These are phyloP conservation scores for Dactylorhiza incarnata DNA, from an alignment of 106 monocot genomes.

Conservation along the genomic window DNA sequence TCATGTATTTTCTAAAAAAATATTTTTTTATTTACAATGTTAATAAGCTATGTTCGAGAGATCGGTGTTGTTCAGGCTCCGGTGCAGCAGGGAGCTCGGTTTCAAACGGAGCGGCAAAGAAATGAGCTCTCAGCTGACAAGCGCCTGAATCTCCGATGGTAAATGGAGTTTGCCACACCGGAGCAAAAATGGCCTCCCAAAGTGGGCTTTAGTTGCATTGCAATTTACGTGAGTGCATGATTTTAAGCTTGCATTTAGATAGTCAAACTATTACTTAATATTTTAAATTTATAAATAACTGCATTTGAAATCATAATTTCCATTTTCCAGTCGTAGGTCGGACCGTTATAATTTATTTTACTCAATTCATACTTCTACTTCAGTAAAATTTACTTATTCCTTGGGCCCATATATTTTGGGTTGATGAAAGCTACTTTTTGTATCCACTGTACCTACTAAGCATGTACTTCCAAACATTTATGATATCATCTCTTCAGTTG, in stretches of 20 bases:
- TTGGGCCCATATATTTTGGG: neutral
- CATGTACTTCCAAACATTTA: neutral
- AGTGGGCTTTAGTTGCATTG: neutral
- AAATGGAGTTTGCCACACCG: too few relatives aligned
- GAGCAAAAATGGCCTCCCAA: too few relatives aligned
- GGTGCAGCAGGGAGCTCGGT: too few relatives aligned
- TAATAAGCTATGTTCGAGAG: neutral
- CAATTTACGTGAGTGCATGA: neutral
- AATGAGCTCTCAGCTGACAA: too few relatives aligned
- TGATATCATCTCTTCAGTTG: neutral
- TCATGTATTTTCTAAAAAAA: neutral
- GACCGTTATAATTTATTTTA: neutral
- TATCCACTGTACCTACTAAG: neutral
- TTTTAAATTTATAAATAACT: neutral
- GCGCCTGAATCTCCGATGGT: too few relatives aligned
- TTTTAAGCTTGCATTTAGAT: neutral
- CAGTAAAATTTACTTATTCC: neutral
- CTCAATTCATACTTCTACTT: neutral
- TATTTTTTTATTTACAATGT: neutral
- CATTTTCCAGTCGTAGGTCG: neutral
- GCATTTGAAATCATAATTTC: neutral
- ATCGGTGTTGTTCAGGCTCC: too few relatives aligned
- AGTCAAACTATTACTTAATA: neutral
- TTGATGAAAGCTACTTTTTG: neutral
- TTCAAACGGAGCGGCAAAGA: too few relatives aligned